Conservation (phyloP, 805 yeast genomes). For the Kuraishia floccosa region DNA sequence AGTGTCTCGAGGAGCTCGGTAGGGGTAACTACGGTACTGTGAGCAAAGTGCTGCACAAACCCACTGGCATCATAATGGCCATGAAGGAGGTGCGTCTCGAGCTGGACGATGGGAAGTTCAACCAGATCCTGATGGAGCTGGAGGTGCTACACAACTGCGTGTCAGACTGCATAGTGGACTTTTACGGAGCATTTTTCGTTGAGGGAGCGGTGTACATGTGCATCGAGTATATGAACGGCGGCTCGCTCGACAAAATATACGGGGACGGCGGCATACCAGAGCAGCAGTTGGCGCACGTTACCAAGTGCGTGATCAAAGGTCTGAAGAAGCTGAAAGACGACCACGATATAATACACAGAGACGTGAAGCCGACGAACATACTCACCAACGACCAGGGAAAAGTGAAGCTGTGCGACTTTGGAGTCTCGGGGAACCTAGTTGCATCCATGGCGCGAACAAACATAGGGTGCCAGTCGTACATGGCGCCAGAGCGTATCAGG, state of each 20-base stretch:
- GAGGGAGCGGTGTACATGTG: constrained; percentile 99
- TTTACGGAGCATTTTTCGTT: constrained; percentile 93
- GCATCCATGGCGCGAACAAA: constrained; percentile 93
- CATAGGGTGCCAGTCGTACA: constrained; percentile 94
- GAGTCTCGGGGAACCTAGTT: constrained; percentile 90
- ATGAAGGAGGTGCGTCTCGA: constrained; percentile 95
- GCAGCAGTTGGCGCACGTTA: constrained; percentile 65
- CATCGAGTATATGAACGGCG: constrained; percentile 97
- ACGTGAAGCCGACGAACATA: constrained; percentile 93
- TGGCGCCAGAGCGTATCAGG: constrained; percentile 96
- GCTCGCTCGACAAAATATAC: constrained; percentile 81
- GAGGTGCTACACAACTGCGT: constrained; percentile 88
- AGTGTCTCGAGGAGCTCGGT: constrained; percentile 80
- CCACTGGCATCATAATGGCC: constrained; percentile 89
- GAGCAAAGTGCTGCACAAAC: constrained; percentile 83
- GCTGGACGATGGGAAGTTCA: constrained; percentile 84
- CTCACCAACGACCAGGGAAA: constrained; percentile 70
- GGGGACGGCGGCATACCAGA: constrained; percentile 70
- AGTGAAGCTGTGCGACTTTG: constrained; percentile 89
- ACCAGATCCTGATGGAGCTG: constrained; percentile 92
- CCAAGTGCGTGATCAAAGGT: constrained; percentile 74
- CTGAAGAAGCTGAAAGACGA: constrained; percentile 75
- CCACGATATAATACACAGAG: constrained; percentile 91
- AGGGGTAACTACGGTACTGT: constrained; percentile 97
- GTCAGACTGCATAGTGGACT: constrained; percentile 87